Evolutionary conservation across 2,329 filamentous ascomycete species (phyloP), one percentile per base, ranked within the genome.

Genomic region (Penicillium rolfsii): DNA sequence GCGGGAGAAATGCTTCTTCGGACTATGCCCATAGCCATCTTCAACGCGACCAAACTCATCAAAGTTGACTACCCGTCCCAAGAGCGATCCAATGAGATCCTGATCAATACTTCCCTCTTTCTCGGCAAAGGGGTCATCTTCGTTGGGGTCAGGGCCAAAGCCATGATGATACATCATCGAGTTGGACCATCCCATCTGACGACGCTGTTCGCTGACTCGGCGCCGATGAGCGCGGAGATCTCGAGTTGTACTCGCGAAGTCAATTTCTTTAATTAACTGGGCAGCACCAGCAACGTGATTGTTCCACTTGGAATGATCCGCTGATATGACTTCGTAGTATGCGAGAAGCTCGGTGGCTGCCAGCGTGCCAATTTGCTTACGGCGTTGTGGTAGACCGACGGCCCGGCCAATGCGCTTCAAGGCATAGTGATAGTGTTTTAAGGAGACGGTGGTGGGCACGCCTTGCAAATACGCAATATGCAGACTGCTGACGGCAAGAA

Each of bases 251-350:
- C 86, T 83, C 9, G 84, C 83, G 62, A 93, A 91, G 53, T 95
- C 89, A 45, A 96, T 90, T 72, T 98, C 93, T 55, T 86, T 85
- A 28, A 98, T 83, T 33, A 98, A 83, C 64, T 93, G 89, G 43
- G 89, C 88, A 9, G 92, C 91, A 12, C 95, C 95, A 52, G 91
- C 87, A 40, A 98, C 81, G 77, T 98, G 95, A 63, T 91, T 94
- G 71, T 91, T 95, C 95, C 95, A 99, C 74, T 97, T 97, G 58
- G 90, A 88, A 70, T 98, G 94, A 67, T 99, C 94, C 24, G 93
- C 94, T 38, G 90, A 90, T 88, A 94, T 95, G 19, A 97, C 91
- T 74, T 98, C 95, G 71, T 96, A 98, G 74, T 93, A 98, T 0
- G 89, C 91, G 7, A 99, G 83, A 7, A 98, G 80, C 38, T 97